Conservation (phyloP, 2,329 filamentous ascomycete genomes). For the Atkinsonella hypoxylon region DNA sequence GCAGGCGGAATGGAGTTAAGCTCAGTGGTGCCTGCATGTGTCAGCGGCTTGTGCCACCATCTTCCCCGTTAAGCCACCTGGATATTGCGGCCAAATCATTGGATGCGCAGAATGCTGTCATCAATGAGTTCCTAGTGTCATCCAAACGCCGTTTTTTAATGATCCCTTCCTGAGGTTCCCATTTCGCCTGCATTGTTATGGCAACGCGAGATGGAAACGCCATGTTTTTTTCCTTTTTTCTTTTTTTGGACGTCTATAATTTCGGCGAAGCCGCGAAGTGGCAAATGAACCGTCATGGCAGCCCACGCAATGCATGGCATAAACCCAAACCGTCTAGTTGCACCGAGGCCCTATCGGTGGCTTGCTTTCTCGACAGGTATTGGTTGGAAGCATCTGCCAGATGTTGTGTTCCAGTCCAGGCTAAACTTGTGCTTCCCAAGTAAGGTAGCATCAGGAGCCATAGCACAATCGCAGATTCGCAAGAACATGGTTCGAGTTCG, state of each 20-base stretch:
- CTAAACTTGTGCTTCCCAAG: not conserved
- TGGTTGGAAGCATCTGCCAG: not conserved
- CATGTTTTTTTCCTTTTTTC: no score
- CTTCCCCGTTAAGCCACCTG: not conserved
- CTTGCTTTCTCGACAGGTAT: not conserved
- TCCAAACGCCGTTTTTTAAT: no score
- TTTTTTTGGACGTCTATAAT: no score
- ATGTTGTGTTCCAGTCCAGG: not conserved
- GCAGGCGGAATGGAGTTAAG: not conserved
- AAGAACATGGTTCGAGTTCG: no score
- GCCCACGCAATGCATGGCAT: not conserved
- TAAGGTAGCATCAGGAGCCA: not conserved
- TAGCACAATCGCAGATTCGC: not conserved
- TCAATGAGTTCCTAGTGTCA: no score
- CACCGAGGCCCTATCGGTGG: not conserved
- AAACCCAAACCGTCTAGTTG: not conserved
- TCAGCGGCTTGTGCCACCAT: not conserved
- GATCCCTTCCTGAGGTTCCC: no score
- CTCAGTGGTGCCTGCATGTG: slow-evolving; percentile 1
- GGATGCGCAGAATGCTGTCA: not conserved
- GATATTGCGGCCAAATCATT: not conserved
- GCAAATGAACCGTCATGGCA: not conserved
- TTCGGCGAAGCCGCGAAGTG: no score
- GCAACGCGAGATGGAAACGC: no score
- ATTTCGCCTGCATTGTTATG: no score